phyloP scores from a whole-genome alignment of 805 yeast species.

The Sugiyamaella mastotermitis region DNA sequence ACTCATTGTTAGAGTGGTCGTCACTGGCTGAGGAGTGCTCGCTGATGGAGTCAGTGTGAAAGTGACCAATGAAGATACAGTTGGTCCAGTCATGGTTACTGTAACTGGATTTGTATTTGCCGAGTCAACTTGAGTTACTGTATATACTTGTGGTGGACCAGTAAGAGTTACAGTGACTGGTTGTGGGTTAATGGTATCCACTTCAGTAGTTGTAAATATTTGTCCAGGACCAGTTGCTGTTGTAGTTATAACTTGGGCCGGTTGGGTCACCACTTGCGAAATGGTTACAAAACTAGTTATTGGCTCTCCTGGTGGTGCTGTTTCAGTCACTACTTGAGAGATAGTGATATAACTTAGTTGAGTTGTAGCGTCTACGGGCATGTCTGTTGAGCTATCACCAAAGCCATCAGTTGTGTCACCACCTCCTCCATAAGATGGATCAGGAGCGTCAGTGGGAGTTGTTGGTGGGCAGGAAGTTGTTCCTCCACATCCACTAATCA shows the following conservation, averaged over 20 bases:
- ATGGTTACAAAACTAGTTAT: too few species aligned
- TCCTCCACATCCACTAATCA: conserved; percentile 14
- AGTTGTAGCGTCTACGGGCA: too few species aligned
- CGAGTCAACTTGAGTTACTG: conserved; percentile 1
- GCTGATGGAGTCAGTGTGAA: conserved; percentile 1
- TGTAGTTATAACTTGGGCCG: too few species aligned
- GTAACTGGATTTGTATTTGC: conserved; percentile 11
- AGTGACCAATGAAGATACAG: conserved; percentile 2
- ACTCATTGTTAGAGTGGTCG: conserved; percentile 10
- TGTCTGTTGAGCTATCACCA: conserved; percentile 3
- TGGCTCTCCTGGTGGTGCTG: too few species aligned
- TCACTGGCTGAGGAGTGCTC: conserved; percentile 3
- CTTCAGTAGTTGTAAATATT: too few species aligned
- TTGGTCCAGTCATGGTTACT: conserved; percentile 3
- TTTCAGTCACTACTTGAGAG: too few species aligned
- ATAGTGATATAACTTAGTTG: too few species aligned
- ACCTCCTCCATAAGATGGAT: conserved; percentile 1
- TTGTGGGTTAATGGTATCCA: too few species aligned
- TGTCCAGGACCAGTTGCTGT: too few species aligned
- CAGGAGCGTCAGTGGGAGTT: conserved; percentile 3
- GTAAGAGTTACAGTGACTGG: not conserved
- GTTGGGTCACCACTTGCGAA: too few species aligned
- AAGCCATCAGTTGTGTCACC: conserved; percentile 4
- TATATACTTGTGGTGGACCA: not conserved
- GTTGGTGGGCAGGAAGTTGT: conserved; percentile 7